These are phyloP conservation scores for Barnettozyma hawaiiensis DNA, from an alignment of 1,139 yeast genomes.

Conservation along the genomic window DNA sequence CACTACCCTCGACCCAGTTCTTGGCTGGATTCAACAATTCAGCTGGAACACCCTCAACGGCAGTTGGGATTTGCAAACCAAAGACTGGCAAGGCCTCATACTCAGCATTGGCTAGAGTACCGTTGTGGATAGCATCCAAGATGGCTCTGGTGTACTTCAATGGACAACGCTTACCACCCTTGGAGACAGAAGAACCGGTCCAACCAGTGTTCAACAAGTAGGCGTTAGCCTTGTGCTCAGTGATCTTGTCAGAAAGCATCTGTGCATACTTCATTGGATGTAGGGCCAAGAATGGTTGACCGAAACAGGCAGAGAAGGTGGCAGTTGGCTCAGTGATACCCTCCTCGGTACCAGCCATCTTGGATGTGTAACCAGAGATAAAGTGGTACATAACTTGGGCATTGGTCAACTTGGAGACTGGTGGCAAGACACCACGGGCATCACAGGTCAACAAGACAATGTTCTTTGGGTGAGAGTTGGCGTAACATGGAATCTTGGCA, in stretches of 20 bases:
- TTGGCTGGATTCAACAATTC: constrained; percentile 84
- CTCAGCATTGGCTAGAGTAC: constrained; percentile 73
- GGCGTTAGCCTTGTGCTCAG: constrained; percentile 83
- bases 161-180: constrained; percentile 97
- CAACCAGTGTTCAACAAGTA: constrained; percentile 98
- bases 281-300: constrained; percentile 96
- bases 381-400: constrained; percentile 99
- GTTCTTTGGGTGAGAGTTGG: constrained; percentile 87
- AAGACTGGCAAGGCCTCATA: constrained; percentile 83
- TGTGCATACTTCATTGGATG: constrained; percentile 98
- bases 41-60: constrained; percentile 75
- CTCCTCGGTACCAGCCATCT: constrained; percentile 99
- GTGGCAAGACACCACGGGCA: constrained; percentile 97
- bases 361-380: constrained; percentile 96
- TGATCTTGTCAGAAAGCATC: constrained; percentile 92
- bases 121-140: constrained; percentile 91
- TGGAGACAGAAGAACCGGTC: constrained; percentile 90
- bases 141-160: constrained; percentile 97
- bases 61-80: constrained; percentile 81
- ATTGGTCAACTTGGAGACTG: constrained; percentile 88
- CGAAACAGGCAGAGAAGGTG: constrained; percentile 97
- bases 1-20: constrained; percentile 73
- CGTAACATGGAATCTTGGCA: constrained; percentile 92
- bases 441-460: constrained; percentile 93
- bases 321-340: constrained; percentile 99